Evolutionary conservation across 2,329 filamentous ascomycete genomes (phyloP).

Genomic region (Hymenoscyphus infarciens): DNA sequence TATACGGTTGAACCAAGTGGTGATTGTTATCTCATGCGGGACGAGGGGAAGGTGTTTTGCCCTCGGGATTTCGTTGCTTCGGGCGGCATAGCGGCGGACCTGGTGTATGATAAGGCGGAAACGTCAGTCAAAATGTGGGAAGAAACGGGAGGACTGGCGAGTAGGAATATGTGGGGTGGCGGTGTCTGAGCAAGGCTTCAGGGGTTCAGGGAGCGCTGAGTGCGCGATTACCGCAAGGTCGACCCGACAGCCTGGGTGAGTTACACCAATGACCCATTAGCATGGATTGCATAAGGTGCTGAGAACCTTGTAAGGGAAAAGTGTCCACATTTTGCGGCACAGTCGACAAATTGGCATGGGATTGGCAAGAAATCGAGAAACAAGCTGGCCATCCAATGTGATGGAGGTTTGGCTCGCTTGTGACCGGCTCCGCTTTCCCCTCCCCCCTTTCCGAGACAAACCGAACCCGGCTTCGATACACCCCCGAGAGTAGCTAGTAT

Average conservation of each 20-base stretch:
- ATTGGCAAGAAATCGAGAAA: background rate
- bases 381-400: background rate
- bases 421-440: background rate
- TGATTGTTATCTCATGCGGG: slow-evolving; percentile 3
- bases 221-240: background rate
- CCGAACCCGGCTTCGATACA: background rate
- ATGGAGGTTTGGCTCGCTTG: background rate
- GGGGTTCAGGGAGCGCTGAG: background rate
- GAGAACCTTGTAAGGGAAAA: background rate
- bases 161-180: background rate
- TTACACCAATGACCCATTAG: background rate
- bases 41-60: background rate
- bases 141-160: background rate
- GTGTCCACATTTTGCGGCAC: background rate
- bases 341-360: background rate
- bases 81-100: background rate
- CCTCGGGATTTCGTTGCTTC: background rate
- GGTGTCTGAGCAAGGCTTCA: background rate
- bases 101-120: too few relatives aligned
- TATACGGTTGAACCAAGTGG: background rate
- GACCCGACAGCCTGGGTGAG: background rate
- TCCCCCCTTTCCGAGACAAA: slow-evolving; percentile 1
- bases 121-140: background rate
- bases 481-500: background rate
- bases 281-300: background rate